Conservation (phyloP, 331 rosid genomes). For the Erythrophleum ivorense region DNA sequence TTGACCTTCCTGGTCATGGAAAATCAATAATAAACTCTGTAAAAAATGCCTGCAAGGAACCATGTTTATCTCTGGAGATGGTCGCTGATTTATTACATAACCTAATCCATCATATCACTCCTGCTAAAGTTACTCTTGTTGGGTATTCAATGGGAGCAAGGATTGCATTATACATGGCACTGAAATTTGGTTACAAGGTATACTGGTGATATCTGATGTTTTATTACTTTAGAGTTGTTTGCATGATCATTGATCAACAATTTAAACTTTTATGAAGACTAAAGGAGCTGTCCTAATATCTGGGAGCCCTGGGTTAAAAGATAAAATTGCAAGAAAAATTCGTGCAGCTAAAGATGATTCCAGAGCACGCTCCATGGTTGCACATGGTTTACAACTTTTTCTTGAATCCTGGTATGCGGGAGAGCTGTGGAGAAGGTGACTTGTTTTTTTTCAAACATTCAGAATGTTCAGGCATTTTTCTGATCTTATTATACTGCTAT, state of each 20-base stretch:
- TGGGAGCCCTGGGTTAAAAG: conserved; percentile 91
- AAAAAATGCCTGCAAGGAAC: conserved; percentile 41
- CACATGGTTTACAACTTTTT: conserved; percentile 74
- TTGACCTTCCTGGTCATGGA: conserved; percentile 97
- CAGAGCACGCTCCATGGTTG: conserved; percentile 60
- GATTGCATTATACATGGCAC: conserved; percentile 81
- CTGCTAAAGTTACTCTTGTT: conserved; percentile 69
- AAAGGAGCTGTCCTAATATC: conserved; percentile 83
- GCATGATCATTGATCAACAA: conserved; percentile 26
- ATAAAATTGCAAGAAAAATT: conserved; percentile 64
- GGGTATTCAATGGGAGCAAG: conserved; percentile 98
- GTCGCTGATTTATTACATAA: conserved; percentile 58
- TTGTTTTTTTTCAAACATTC: conserved; percentile 21
- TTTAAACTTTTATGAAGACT: conserved; percentile 53
- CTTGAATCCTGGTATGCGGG: conserved; percentile 84
- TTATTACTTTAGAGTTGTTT: conserved; percentile 22
- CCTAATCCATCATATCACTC: conserved; percentile 59
- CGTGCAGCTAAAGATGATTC: conserved; percentile 89
- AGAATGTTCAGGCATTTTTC: conserved; percentile 33
- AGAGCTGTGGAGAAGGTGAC: conserved; percentile 82
- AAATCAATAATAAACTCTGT: conserved; percentile 54
- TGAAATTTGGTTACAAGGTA: conserved; percentile 75
- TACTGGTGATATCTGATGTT: conserved; percentile 28
- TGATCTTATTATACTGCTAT: conserved; percentile 26
- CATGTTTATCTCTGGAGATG: conserved; percentile 64